Percentiles rank a stretch among this genome's conserved stretches.
Conservation (phyloP, 2,329 filamentous ascomycete genomes). For the Falciphora oryzae region DNA sequence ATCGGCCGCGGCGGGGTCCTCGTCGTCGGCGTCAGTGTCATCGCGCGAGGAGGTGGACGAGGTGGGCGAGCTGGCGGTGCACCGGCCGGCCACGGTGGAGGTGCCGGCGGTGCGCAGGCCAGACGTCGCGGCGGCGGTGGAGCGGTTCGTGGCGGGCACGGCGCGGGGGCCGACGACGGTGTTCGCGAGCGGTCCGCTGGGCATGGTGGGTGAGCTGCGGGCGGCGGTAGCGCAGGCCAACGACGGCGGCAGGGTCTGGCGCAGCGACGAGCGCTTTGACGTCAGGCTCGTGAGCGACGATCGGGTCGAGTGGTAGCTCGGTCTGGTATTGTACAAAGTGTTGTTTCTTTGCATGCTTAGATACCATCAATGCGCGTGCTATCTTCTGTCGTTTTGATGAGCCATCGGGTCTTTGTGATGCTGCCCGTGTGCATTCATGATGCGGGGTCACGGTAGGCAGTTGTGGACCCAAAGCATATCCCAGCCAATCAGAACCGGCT, state of each 20-base stretch:
- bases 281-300: constrained; percentile 56
- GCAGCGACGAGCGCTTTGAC: constrained; percentile 48
- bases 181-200: constrained; percentile 53
- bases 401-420: too few species aligned
- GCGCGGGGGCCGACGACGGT: constrained; percentile 46
- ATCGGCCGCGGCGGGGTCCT: constrained; percentile 17
- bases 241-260: constrained; percentile 48
- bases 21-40: constrained; percentile 16
- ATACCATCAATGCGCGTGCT: background rate
- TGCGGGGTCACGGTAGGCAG: too few species aligned
- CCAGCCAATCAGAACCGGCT: too few species aligned
- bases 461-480: too few species aligned
- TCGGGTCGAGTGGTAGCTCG: constrained; percentile 43
- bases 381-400: too few species aligned
- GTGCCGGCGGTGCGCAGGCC: constrained; percentile 29
- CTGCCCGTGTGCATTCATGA: too few species aligned
- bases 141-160: constrained; percentile 41
- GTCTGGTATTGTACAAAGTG: background rate
- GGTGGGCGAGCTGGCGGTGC: constrained; percentile 13
- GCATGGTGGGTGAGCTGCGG: constrained; percentile 54
- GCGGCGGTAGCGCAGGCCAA: constrained; percentile 48
- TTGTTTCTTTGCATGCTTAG: background rate
- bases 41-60: constrained; percentile 19
- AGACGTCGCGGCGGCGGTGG: constrained; percentile 39
- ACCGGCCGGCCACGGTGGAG: constrained; percentile 20